These are phyloP conservation scores for Naumovozyma castellii DNA, from an alignment of 805 yeast genomes.

Conservation along the genomic window DNA sequence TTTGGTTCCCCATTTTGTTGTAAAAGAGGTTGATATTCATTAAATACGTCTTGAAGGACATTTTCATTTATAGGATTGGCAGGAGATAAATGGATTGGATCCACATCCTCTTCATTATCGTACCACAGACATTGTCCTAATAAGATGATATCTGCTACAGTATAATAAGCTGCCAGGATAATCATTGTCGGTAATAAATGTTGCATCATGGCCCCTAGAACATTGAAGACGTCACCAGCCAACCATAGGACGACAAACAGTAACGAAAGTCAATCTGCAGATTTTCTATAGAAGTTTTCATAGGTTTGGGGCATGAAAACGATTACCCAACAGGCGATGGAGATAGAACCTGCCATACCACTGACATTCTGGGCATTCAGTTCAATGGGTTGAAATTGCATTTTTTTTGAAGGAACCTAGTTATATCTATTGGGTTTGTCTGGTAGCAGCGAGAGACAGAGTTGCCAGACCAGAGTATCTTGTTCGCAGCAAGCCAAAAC, in stretches of 20 bases:
- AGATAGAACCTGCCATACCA: slow-evolving; percentile 68
- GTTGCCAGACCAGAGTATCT: no score
- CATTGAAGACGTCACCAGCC: slow-evolving; percentile 88
- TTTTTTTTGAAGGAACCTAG: no score
- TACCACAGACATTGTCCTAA: slow-evolving; percentile 72
- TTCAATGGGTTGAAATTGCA: slow-evolving; percentile 39
- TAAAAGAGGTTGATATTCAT: slow-evolving; percentile 27
- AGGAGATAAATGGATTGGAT: slow-evolving; percentile 74
- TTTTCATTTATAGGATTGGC: slow-evolving; percentile 76
- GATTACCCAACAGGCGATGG: slow-evolving; percentile 95
- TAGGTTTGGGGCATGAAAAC: slow-evolving; percentile 96
- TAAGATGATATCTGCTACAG: slow-evolving; percentile 79
- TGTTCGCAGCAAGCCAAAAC: no score
- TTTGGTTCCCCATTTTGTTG: slow-evolving; percentile 3
- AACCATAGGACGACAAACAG: slow-evolving; percentile 86
- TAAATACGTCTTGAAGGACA: slow-evolving; percentile 41
- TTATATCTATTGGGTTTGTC: no score
- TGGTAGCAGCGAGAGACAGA: no score
- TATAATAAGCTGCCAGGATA: slow-evolving; percentile 83
- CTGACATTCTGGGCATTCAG: slow-evolving; percentile 62
- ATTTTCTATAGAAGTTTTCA: slow-evolving; percentile 77
- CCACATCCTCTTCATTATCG: slow-evolving; percentile 38
- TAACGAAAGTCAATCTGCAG: slow-evolving; percentile 83
- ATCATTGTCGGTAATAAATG: slow-evolving; percentile 92
- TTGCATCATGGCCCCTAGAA: slow-evolving; percentile 82